phyloP scores from a whole-genome alignment of 2,329 filamentous ascomycete genomes.

The Shiraia bambusicola region DNA sequence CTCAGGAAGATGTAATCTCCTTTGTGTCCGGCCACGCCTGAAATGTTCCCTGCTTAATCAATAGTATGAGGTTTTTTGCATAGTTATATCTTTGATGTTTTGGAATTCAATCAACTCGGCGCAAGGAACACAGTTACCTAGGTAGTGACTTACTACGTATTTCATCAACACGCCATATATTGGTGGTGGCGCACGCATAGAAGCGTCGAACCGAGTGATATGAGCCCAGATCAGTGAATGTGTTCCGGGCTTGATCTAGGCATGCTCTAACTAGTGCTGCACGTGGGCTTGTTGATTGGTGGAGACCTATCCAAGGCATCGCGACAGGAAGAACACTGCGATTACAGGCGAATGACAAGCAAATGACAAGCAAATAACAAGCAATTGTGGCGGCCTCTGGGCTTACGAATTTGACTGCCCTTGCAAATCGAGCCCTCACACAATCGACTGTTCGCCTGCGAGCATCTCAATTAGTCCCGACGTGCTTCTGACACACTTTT shows the following conservation, averaged over 20 bases:
- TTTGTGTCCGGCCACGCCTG: too few species aligned
- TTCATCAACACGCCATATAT: conserved; percentile 1
- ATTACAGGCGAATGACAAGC: too few species aligned
- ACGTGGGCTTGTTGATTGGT: conserved; percentile 5
- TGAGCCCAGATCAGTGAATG: too few species aligned
- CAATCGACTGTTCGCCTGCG: conserved; percentile 1
- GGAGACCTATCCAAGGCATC: conserved; percentile 1
- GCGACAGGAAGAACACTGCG: conserved; percentile 3
- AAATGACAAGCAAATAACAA: conserved; percentile 3
- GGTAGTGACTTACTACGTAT: too few species aligned
- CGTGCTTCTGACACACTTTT: neutral
- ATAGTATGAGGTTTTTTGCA: too few species aligned
- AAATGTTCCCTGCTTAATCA: too few species aligned
- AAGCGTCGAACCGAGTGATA: conserved; percentile 4
- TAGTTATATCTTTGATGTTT: too few species aligned
- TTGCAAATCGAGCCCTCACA: neutral
- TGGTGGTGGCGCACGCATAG: neutral
- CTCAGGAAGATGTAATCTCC: too few species aligned
- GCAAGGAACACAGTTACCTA: too few species aligned
- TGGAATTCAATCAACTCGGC: too few species aligned
- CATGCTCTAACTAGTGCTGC: conserved; percentile 1
- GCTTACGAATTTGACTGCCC: conserved; percentile 3
- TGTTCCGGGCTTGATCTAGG: neutral
- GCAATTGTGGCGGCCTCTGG: conserved; percentile 13
- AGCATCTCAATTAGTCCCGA: conserved; percentile 2